Evolutionary conservation across 164 flowering plant species (phyloP).

Genomic region (Vitis riparia): DNA sequence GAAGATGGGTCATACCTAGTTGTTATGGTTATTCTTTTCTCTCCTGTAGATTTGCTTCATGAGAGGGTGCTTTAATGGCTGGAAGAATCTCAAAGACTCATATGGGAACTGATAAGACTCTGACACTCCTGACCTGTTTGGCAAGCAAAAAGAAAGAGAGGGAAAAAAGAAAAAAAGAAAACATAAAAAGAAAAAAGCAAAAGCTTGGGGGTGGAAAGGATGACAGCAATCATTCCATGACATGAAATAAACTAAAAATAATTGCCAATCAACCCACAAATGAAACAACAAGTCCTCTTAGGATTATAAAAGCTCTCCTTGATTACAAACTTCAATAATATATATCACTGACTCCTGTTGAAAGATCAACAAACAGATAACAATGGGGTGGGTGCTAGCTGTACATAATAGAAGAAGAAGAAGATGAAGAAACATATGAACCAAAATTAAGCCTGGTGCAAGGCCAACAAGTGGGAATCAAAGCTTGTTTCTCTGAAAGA

Average conservation of each 20-base stretch:
- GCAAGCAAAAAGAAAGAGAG: conserved; percentile 7
- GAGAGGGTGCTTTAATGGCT: conserved; percentile 10
- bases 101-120: conserved; percentile 24
- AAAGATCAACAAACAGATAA: too few species aligned
- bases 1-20: neutral
- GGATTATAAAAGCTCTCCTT: too few species aligned
- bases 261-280: conserved; percentile 11
- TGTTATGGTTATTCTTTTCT: neutral
- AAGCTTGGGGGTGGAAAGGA: neutral
- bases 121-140: conserved; percentile 23
- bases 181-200: too few species aligned
- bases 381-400: too few species aligned
- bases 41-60: neutral
- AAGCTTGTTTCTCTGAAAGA: neutral
- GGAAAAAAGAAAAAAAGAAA: neutral
- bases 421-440: neutral
- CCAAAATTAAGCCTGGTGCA: neutral
- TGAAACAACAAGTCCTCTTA: neutral
- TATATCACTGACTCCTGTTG: too few species aligned
- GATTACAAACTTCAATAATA: too few species aligned
- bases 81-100: conserved; percentile 25
- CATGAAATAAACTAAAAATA: neutral
- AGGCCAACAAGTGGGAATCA: neutral
- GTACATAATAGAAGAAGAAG: too few species aligned
- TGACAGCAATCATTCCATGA: conserved; percentile 29